Percentiles rank a stretch among this genome's conserved stretches.
Conservation (phyloP, 768 basidiomycete genomes). For the Boletus rubescentipes region DNA sequence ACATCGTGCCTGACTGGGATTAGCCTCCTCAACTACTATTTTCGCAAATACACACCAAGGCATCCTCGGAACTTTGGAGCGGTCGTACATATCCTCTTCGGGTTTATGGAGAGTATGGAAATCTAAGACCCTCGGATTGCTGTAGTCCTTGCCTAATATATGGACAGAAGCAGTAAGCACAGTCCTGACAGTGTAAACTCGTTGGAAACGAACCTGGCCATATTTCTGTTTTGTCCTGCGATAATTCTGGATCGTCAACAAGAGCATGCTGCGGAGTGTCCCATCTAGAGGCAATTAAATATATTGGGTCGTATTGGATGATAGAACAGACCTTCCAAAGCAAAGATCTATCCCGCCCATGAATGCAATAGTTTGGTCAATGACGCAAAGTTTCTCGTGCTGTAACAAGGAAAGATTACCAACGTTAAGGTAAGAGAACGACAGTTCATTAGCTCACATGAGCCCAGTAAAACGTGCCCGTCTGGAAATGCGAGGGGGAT, state of each 20-base stretch:
- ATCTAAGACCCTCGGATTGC: conserved; percentile 84
- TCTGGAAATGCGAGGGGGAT: conserved; percentile 96
- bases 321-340: conserved; percentile 65
- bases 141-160: conserved; percentile 84
- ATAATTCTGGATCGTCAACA: conserved; percentile 75
- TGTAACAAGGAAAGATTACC: conserved; percentile 28
- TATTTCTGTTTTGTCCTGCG: conserved; percentile 61
- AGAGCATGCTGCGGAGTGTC: conserved; percentile 94
- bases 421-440: background rate
- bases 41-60: conserved; percentile 66
- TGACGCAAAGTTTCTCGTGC: conserved; percentile 98
- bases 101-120: conserved; percentile 88
- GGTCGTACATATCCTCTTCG: conserved; percentile 93
- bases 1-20: conserved; percentile 82
- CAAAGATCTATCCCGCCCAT: conserved; percentile 97
- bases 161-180: background rate
- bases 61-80: conserved; percentile 87
- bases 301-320: background rate
- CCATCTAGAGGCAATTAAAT: conserved; percentile 56
- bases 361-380: conserved; percentile 96
- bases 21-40: background rate
- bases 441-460: conserved; percentile 57
- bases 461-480: conserved; percentile 98
- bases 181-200: background rate
- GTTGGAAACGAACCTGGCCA: conserved; percentile 71